Evolutionary conservation across 768 basidiomycete genomes (phyloP).

Genomic region (Kwoniella botswanensis): DNA sequence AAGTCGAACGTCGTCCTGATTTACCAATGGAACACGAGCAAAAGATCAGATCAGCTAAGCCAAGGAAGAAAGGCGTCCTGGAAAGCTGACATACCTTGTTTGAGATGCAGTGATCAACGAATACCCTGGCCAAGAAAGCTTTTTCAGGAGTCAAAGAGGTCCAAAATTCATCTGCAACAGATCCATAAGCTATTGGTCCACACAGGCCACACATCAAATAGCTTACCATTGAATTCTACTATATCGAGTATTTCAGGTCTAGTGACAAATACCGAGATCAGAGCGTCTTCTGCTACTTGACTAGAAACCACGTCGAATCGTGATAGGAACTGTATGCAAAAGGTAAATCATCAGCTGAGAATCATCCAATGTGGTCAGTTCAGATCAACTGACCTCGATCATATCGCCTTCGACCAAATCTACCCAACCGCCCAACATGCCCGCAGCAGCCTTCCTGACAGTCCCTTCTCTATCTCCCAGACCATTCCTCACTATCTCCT

Average conservation of each 20-base stretch:
- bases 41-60: not conserved
- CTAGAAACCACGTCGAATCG: conserved; percentile 54
- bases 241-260: conserved; percentile 70
- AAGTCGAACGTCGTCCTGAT: conserved; percentile 65
- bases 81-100: conserved; percentile 56
- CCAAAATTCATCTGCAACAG: conserved; percentile 73
- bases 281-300: conserved; percentile 72
- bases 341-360: conserved; percentile 44
- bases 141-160: conserved; percentile 70
- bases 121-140: conserved; percentile 81
- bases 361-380: not conserved
- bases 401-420: conserved; percentile 64
- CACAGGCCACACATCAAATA: not conserved
- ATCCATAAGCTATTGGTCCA: not conserved
- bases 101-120: conserved; percentile 73
- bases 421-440: conserved; percentile 77
- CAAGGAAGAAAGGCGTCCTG: not conserved
- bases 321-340: conserved; percentile 57
- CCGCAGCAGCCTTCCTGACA: conserved; percentile 74
- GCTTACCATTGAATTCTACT: conserved; percentile 72
- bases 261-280: conserved; percentile 73
- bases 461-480: conserved; percentile 79
- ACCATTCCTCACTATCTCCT: conserved; percentile 77
- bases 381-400: conserved; percentile 55
- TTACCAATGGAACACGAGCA: not conserved